phyloP scores from a whole-genome alignment of 1,139 yeast species.

The Diutina sp. region DNA sequence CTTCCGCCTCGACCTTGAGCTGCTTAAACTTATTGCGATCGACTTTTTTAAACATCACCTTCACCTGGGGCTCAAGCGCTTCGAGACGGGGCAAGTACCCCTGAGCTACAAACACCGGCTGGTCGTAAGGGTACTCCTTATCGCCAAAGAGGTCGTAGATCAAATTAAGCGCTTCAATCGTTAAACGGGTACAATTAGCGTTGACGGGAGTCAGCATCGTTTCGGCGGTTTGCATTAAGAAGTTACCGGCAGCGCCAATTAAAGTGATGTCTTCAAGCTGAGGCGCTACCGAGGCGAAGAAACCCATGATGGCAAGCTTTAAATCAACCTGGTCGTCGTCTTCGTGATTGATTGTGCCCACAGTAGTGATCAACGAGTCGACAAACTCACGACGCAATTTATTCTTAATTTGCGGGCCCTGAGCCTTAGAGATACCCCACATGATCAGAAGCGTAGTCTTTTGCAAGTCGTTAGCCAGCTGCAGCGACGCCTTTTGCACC shows the following conservation, averaged over 20 bases:
- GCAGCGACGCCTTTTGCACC: neutral
- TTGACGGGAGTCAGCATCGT: slow-evolving; percentile 11
- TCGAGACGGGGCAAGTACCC: slow-evolving; percentile 34
- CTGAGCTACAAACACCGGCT: slow-evolving; percentile 48
- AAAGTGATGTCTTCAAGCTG: slow-evolving; percentile 30
- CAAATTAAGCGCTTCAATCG: slow-evolving; percentile 49
- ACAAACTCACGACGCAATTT: slow-evolving; percentile 16
- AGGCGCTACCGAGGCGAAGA: slow-evolving; percentile 40
- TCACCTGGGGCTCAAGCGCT: slow-evolving; percentile 33
- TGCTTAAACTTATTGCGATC: slow-evolving; percentile 53
- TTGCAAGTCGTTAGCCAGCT: slow-evolving; percentile 9
- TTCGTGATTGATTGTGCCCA: slow-evolving; percentile 8
- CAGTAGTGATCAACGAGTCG: slow-evolving; percentile 11
- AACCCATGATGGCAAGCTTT: slow-evolving; percentile 27
- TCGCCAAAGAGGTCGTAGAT: slow-evolving; percentile 81
- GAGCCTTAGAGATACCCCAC: slow-evolving; percentile 46
- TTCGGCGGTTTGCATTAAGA: slow-evolving; percentile 20
- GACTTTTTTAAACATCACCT: slow-evolving; percentile 17
- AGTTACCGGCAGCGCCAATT: slow-evolving; percentile 34
- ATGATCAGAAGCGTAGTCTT: slow-evolving; percentile 41
- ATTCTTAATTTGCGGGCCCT: slow-evolving; percentile 19
- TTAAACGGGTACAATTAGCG: slow-evolving; percentile 20
- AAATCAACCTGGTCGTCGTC: slow-evolving; percentile 6
- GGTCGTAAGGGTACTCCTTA: slow-evolving; percentile 50
- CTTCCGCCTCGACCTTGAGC: slow-evolving; percentile 56